phyloP scores from a whole-genome alignment of 345 rosid species.

The Euphorbia pulcherrima region DNA sequence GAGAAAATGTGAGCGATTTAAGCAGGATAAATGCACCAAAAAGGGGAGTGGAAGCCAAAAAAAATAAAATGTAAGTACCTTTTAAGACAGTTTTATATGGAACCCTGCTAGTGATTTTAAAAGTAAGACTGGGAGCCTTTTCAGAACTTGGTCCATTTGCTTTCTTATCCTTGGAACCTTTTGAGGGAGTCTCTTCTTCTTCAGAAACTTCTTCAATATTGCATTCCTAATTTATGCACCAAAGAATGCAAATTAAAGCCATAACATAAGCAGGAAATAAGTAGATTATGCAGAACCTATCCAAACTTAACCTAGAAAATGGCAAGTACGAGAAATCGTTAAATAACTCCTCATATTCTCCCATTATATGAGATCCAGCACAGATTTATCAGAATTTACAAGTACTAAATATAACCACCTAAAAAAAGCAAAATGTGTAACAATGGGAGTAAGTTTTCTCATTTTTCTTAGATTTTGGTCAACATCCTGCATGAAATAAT shows the following conservation, averaged over 20 bases:
- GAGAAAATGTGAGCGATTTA: not conserved
- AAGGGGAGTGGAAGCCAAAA: constrained; percentile 7
- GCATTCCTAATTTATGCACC: constrained; percentile 60
- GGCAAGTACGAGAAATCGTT: not conserved
- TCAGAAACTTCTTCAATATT: constrained; percentile 71
- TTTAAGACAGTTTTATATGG: constrained; percentile 90
- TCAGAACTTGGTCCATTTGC: constrained; percentile 70
- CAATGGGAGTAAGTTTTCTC: not conserved
- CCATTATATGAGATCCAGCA: not conserved
- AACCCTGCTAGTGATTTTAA: constrained; percentile 81
- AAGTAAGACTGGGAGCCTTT: constrained; percentile 62
- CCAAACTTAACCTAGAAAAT: constrained; percentile 5
- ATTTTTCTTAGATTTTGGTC: not conserved
- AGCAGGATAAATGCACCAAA: not conserved
- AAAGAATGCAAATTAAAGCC: constrained; percentile 12
- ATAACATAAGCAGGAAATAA: constrained; percentile 9
- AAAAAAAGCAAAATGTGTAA: not conserved
- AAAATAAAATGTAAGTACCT: constrained; percentile 39
- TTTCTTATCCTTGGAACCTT: constrained; percentile 84
- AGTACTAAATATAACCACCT: not conserved
- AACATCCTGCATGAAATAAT: not conserved
- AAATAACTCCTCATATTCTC: not conserved
- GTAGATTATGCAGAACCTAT: too few relatives aligned
- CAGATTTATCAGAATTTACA: not conserved
- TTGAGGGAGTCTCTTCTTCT: constrained; percentile 67